Evolutionary conservation across 306 rosid species (phyloP).

Genomic region (Pyrus communis): DNA sequence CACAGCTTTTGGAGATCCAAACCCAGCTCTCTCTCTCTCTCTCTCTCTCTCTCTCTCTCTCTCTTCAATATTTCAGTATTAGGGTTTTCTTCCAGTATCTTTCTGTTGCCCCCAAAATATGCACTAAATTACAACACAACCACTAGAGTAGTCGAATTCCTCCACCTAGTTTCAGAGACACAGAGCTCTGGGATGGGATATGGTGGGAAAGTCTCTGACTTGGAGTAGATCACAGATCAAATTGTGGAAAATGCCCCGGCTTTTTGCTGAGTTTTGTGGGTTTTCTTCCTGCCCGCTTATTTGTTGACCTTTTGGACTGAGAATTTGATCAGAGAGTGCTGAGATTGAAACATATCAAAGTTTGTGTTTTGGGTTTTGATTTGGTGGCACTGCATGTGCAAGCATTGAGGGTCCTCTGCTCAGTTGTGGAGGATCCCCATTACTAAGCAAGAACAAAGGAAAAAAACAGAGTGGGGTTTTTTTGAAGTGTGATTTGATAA

Average conservation of each 20-base stretch:
- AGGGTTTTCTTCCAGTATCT: slow-evolving; percentile 7
- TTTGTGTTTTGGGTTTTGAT: slow-evolving; percentile 9
- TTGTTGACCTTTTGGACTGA: slow-evolving; percentile 30
- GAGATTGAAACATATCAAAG: slow-evolving; percentile 19
- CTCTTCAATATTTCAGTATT: neutral
- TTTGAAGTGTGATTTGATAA: neutral
- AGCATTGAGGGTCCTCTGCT: slow-evolving; percentile 70
- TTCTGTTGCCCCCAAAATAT: neutral
- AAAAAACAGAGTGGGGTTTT: neutral
- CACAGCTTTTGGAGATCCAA: slow-evolving; percentile 32
- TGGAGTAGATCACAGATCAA: slow-evolving; percentile 21
- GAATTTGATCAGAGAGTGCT: slow-evolving; percentile 27
- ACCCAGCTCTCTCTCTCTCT: neutral
- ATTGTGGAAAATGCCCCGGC: neutral
- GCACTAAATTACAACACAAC: neutral
- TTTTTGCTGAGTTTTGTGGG: neutral
- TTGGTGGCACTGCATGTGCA: slow-evolving; percentile 44
- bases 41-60: neutral
- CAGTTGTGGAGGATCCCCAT: slow-evolving; percentile 57
- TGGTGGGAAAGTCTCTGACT: neutral
- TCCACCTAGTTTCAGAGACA: neutral
- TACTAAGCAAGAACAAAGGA: slow-evolving; percentile 6
- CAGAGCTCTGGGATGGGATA: neutral
- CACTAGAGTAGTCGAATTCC: neutral
- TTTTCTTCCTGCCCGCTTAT: slow-evolving; percentile 8